phyloP scores from a whole-genome alignment of 2,329 filamentous ascomycete genomes.

The Sphaerulina populicola region DNA sequence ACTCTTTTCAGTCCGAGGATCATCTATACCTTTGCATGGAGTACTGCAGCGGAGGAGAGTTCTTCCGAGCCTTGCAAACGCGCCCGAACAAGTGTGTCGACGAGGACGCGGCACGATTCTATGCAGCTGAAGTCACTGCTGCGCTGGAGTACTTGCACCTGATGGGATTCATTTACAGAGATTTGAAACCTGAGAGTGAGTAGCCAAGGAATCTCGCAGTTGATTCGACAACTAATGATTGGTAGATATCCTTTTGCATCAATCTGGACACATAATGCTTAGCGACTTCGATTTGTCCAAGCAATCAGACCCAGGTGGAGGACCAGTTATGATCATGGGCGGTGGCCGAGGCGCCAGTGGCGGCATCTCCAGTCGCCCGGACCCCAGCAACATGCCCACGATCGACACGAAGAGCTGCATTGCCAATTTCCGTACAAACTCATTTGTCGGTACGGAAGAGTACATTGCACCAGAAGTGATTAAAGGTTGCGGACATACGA shows the following conservation, averaged over 20 bases:
- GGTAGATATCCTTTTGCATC: constrained; percentile 87
- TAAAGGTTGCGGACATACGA: constrained; percentile 96
- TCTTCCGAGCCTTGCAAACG: constrained; percentile 93
- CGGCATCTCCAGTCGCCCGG: constrained; percentile 60
- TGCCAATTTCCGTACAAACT: constrained; percentile 95
- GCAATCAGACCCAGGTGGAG: constrained; percentile 90
- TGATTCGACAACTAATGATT: neutral
- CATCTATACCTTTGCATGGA: constrained; percentile 99
- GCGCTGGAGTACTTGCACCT: constrained; percentile 93
- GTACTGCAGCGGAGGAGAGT: constrained; percentile 97
- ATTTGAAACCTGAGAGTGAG: constrained; percentile 93
- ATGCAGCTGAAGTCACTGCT: constrained; percentile 93
- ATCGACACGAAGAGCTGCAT: constrained; percentile 99
- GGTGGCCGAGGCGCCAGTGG: constrained; percentile 56
- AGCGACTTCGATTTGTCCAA: constrained; percentile 98
- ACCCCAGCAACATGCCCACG: constrained; percentile 68
- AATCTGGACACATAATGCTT: constrained; percentile 99
- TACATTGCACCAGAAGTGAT: constrained; percentile 99
- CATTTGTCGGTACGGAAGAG: constrained; percentile 95
- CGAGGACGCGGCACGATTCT: constrained; percentile 93
- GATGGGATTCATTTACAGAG: constrained; percentile 98
- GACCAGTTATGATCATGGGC: constrained; percentile 87
- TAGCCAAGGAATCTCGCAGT: constrained; percentile 17
- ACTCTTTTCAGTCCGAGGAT: constrained; percentile 98
- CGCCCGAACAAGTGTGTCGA: constrained; percentile 94